Base-by-base conservation (phyloP, 768 basidiomycete species). In the Mycena galericulata region DNA sequence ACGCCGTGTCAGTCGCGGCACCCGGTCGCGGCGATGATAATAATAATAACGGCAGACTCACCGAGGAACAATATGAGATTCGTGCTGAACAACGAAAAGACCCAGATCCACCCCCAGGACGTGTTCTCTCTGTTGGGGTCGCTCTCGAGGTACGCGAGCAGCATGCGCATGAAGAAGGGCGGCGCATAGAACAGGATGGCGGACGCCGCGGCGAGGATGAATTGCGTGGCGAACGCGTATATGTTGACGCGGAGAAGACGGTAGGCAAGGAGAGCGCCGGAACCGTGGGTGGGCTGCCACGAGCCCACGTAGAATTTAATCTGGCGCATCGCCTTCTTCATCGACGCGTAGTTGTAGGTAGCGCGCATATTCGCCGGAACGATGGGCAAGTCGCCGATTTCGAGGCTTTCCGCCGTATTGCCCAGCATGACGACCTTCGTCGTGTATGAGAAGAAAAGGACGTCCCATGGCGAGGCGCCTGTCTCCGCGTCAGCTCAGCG, bases 361-460 rank as follows among this genome's bases (percentile, higher is more conserved):
- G 86, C 84, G 40, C 95, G 93, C 88, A 95, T 90, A 73, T 87
- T 77, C 1, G 84, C 87, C 1, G 92, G 87, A 15, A 96, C 86
- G 61, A 97, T 89, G 4, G 96, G 96, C 27, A 97, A 81, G 76
- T 97, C 95, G 67, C 90, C 94, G 24, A 95, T 93, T 72, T 97
- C 93, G 56, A 97, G 86, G 60, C 87, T 90, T 62, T 86, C 84
- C 6, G 91, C 83, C 3, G 83, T 83, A 78, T 94, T 89, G 1
- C 94, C 96, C 40, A 95, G 89, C 87, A 90, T 89, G 59, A 96
- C 88, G 20, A 97, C 93, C 67, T 91, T 90, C 1, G 95, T 96
- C 30, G 92, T 93, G 77, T 95, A 96, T 12, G 89, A 89, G 78
- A 97, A 97, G 20, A 95, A 79, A 9, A 97, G 77, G 64, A 82